Evolutionary conservation across 2,329 filamentous ascomycete species (phyloP).

Genomic region (Cryphonectria parasitica): DNA sequence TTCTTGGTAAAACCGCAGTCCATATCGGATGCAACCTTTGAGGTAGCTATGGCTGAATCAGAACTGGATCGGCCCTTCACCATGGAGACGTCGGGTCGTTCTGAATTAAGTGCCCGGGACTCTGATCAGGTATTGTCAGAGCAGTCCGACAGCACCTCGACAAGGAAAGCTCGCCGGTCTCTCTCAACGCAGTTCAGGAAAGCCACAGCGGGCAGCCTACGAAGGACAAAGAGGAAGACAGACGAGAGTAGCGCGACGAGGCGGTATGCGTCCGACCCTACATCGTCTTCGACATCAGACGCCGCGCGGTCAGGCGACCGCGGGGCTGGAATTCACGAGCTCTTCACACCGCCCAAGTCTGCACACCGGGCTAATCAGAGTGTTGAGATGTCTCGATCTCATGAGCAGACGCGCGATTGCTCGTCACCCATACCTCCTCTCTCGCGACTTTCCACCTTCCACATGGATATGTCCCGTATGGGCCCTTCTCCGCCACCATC

Average conservation of each 20-base stretch:
- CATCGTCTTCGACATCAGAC: conserved; percentile 38
- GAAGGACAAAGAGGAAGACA: conserved; percentile 56
- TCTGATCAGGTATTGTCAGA: conserved; percentile 27
- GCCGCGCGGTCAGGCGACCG: conserved; percentile 32
- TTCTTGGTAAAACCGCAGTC: conserved; percentile 44
- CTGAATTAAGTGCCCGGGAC: conserved; percentile 16
- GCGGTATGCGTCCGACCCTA: conserved; percentile 59
- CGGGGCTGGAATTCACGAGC: conserved; percentile 36
- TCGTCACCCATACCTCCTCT: conserved; percentile 62
- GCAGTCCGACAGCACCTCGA: conserved; percentile 45
- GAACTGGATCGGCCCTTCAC: conserved; percentile 23
- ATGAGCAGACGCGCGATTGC: conserved; percentile 47
- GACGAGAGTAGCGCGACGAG: conserved; percentile 48
- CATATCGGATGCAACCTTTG: conserved; percentile 29
- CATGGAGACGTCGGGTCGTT: conserved; percentile 16
- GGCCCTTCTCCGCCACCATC: conserved; percentile 47
- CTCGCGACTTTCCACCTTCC: conserved; percentile 58
- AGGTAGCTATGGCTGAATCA: conserved; percentile 21
- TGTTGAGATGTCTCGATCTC: conserved; percentile 36
- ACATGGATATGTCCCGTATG: conserved; percentile 55
- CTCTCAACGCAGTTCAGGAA: conserved; percentile 66
- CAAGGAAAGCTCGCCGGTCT: conserved; percentile 54
- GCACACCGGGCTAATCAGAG: conserved; percentile 35
- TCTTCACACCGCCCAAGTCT: conserved; percentile 34
- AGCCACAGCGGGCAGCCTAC: conserved; percentile 58